Conservation (phyloP, 2,329 filamentous ascomycete species). For the Cladophialophora psammophila region DNA sequence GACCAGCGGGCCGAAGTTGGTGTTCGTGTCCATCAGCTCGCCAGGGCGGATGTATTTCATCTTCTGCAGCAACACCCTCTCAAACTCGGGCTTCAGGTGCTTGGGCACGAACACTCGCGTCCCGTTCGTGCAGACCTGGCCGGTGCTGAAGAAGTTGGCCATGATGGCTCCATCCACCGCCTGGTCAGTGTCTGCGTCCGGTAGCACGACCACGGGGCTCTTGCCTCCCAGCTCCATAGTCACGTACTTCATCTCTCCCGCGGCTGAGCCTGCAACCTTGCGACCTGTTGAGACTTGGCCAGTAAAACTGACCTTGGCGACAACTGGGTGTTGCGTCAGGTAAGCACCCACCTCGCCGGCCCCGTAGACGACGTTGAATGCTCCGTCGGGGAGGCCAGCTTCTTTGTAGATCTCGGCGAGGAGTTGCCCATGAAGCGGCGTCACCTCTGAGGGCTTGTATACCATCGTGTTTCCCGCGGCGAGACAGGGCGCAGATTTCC, state of each 20-base stretch:
- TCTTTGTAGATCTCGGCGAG: slow-evolving; percentile 79
- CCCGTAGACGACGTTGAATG: slow-evolving; percentile 87
- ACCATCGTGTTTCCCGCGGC: slow-evolving; percentile 90
- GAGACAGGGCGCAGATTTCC: slow-evolving; percentile 86
- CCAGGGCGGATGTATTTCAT: slow-evolving; percentile 75
- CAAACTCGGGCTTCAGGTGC: slow-evolving; percentile 70
- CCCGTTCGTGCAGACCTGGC: slow-evolving; percentile 92
- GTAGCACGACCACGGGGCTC: slow-evolving; percentile 79
- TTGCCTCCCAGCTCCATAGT: slow-evolving; percentile 94
- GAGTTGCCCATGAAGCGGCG: slow-evolving; percentile 78
- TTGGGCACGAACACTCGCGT: slow-evolving; percentile 83
- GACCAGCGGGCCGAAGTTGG: slow-evolving; percentile 86
- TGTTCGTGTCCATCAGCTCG: slow-evolving; percentile 72
- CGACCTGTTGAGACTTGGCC: slow-evolving; percentile 83
- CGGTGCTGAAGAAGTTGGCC: slow-evolving; percentile 90
- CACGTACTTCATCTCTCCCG: slow-evolving; percentile 83
- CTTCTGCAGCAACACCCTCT: slow-evolving; percentile 72
- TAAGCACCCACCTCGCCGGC: slow-evolving; percentile 78
- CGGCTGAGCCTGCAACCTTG: slow-evolving; percentile 79
- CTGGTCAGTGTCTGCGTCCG: slow-evolving; percentile 77
- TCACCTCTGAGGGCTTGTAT: slow-evolving; percentile 89
- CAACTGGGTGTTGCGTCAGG: slow-evolving; percentile 72
- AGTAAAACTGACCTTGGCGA: slow-evolving; percentile 89
- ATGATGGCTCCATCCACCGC: slow-evolving; percentile 93
- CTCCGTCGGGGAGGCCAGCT: slow-evolving; percentile 79